Conservation (phyloP, 495 filamentous ascomycete genomes). For the Hypoxylon subgilvum region DNA sequence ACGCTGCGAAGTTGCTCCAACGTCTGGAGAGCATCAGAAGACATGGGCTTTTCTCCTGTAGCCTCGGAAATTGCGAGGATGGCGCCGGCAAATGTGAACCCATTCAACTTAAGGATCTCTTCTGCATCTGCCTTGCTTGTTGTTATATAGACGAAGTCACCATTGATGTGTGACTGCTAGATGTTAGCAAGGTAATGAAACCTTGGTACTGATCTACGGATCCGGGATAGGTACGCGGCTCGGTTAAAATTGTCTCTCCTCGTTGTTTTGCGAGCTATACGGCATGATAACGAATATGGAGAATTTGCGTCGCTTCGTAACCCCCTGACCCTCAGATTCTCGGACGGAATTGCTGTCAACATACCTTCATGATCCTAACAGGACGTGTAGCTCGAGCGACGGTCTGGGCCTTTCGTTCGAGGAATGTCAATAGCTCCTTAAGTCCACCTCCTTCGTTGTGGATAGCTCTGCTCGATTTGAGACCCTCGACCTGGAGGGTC, state of each 20-base stretch:
- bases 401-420: constrained; percentile 78
- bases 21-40: constrained; percentile 51
- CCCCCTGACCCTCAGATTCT: constrained; percentile 51
- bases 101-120: constrained; percentile 66
- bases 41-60: constrained; percentile 43
- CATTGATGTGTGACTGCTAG: constrained; percentile 71
- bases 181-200: constrained; percentile 73
- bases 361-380: constrained; percentile 84
- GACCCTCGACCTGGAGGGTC: constrained; percentile 67
- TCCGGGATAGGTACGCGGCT: constrained; percentile 45
- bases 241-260: constrained; percentile 51
- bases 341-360: constrained; percentile 54
- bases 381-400: constrained; percentile 57
- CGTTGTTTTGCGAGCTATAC: constrained; percentile 53
- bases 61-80: constrained; percentile 59
- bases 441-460: constrained; percentile 73
- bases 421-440: constrained; percentile 72
- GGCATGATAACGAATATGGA: constrained; percentile 58
- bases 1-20: constrained; percentile 58
- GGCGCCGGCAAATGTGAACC: constrained; percentile 68
- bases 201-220: constrained; percentile 54
- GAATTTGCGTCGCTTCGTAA: constrained; percentile 47
- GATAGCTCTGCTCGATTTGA: constrained; percentile 77
- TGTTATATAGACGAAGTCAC: constrained; percentile 70
- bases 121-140: constrained; percentile 67